Base-by-base conservation (phyloP, 768 basidiomycete species). In the Rhizopogon vesiculosus region DNA sequence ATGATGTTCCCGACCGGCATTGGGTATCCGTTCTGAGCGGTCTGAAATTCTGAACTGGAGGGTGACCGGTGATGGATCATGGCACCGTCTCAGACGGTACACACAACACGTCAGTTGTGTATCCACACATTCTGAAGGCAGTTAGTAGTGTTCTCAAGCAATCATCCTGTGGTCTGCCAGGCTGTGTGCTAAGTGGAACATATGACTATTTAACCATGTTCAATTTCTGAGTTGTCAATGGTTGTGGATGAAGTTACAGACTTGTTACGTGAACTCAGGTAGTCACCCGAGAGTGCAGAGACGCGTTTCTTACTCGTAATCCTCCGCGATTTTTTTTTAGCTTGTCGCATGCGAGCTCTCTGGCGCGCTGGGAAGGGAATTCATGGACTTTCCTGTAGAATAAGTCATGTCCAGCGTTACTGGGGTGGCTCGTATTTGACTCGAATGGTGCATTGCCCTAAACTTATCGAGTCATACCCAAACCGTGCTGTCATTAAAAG, bases 1-100 rank as follows among this genome's bases (percentile, higher is more conserved):
- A 90, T 91, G 88, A 73, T 85, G 12, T 92, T 93, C 62, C 88
- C 89, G 10, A 45, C 67, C 4, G 72, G 76, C 12, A 81, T 80
- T 3, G 78, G 74, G 28, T 82, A 66, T 63, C 74, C 64, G 42
- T 69, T 60, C 25, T 68, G 46, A 56, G 22, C 22, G 39, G 4
- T 31, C 31, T 31, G 31, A 33, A 33, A 33, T 10, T 31, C 31
- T 31, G 31, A 33, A 33, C 2, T 33, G 6, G 31, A 33, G 31
- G 8, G 31, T 33, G 31, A 33, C 31, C 10, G 2, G 31, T 33
- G 31, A 10, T 33, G 31, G 31, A 33, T 33, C 31, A 33, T 33
- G 28, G 22, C 15, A 3, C 55, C 8, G 40, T 42, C 16, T 45
- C 22, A 3, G 19, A 22, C 7, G 29, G 9, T 9, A 18, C n/a